Evolutionary conservation across 1,139 yeast genomes (phyloP).

Genomic region (Yamadazyma blattariae): DNA sequence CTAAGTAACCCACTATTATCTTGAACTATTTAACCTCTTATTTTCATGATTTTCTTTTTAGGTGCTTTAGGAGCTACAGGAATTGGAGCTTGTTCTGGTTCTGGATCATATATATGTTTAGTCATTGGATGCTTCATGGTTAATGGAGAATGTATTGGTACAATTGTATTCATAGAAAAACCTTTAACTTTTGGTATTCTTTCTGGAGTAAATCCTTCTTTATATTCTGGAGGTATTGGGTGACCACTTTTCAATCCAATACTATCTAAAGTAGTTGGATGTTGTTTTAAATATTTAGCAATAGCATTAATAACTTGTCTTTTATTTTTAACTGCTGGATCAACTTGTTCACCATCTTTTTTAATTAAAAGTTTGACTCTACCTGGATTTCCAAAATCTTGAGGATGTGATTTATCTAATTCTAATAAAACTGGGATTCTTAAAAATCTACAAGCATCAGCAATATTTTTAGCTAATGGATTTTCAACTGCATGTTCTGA

Average conservation of each 20-base stretch:
- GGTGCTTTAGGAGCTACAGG: slow-evolving; percentile 46
- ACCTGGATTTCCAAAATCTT: slow-evolving; percentile 97
- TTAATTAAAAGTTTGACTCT: slow-evolving; percentile 75
- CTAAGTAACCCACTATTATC: no score
- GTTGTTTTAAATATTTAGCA: slow-evolving; percentile 57
- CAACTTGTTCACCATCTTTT: slow-evolving; percentile 42
- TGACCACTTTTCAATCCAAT: slow-evolving; percentile 51
- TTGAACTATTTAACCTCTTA: slow-evolving; percentile 27
- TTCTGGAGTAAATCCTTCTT: slow-evolving; percentile 49
- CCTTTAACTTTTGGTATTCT: slow-evolving; percentile 79
- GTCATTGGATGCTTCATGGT: slow-evolving; percentile 85
- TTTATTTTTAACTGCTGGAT: slow-evolving; percentile 50
- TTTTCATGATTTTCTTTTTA: slow-evolving; percentile 51
- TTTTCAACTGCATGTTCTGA: slow-evolving; percentile 67
- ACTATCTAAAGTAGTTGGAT: slow-evolving; percentile 70
- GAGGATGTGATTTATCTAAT: slow-evolving; percentile 89
- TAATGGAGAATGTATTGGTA: slow-evolving; percentile 79
- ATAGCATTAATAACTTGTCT: slow-evolving; percentile 63
- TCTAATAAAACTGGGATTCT: slow-evolving; percentile 60
- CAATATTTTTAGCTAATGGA: slow-evolving; percentile 81
- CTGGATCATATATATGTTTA: slow-evolving; percentile 61
- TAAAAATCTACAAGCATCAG: slow-evolving; percentile 57
- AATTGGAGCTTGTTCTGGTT: slow-evolving; percentile 39
- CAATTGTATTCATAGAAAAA: slow-evolving; percentile 78
- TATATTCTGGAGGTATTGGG: slow-evolving; percentile 62